These are phyloP conservation scores for Astrothelium subdiscretum DNA, from an alignment of 495 filamentous ascomycete genomes.

Conservation along the genomic window DNA sequence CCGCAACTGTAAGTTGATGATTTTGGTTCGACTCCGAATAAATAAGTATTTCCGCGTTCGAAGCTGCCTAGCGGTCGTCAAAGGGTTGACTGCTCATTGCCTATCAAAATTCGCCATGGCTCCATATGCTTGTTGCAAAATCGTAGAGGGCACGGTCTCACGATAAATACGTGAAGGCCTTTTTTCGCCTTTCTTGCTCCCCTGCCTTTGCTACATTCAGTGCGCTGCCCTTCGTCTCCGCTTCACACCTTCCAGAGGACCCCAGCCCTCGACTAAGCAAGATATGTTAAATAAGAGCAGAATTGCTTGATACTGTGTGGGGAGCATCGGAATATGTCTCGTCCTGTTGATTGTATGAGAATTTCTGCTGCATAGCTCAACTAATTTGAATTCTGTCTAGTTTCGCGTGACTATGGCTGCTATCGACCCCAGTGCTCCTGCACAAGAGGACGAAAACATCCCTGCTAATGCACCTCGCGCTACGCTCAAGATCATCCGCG, in stretches of 20 bases:
- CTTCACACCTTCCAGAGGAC: no score
- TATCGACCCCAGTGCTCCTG: constrained; percentile 73
- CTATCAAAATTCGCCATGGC: no score
- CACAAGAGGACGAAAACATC: constrained; percentile 49
- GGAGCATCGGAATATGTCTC: not conserved
- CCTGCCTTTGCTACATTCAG: no score
- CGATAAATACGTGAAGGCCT: no score
- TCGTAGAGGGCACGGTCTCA: no score
- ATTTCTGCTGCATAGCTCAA: constrained; percentile 12
- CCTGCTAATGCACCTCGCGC: constrained; percentile 52
- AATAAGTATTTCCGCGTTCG: constrained; percentile 38
- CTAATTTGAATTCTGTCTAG: constrained; percentile 31
- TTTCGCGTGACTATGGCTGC: constrained; percentile 98
- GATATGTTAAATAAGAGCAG: not conserved
- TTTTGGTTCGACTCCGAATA: not conserved
- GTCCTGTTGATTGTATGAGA: not conserved
- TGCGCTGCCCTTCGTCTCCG: no score
- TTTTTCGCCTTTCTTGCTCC: no score
- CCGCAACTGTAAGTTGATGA: constrained; percentile 42
- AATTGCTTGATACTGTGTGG: not conserved
- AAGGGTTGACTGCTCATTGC: no score
- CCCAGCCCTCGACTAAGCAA: no score
- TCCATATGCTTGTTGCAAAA: no score
- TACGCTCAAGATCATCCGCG: constrained; percentile 81
- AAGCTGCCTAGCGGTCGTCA: no score